Percentiles rank a stretch among this genome's conserved stretches.
These are phyloP conservation scores for Allium fistulosum DNA, from an alignment of 106 monocot species.

Conservation along the genomic window DNA sequence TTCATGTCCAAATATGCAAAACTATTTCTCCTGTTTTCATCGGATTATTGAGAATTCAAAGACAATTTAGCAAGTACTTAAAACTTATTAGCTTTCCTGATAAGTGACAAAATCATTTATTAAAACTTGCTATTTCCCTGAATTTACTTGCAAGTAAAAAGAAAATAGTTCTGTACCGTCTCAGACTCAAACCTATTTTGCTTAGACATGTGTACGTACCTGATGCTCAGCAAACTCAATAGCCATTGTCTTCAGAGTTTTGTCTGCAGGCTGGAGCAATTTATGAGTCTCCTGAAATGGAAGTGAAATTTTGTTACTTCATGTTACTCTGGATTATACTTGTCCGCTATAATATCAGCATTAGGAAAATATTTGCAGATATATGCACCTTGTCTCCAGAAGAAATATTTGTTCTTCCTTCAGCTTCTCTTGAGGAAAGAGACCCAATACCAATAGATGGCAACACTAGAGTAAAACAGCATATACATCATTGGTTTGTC, in stretches of 20 bases:
- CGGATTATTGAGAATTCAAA: no score
- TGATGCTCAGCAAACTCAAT: constrained; percentile 97
- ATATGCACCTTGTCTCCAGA: constrained; percentile 68
- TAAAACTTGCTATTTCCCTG: no score
- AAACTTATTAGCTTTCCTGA: no score
- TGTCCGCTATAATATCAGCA: no score
- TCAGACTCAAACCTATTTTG: background rate
- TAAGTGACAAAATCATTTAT: no score
- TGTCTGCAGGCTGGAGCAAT: constrained; percentile 90
- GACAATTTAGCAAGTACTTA: no score
- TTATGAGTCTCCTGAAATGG: constrained; percentile 79
- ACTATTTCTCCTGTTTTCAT: no score
- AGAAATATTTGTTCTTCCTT: constrained; percentile 77
- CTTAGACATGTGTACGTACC: constrained; percentile 23
- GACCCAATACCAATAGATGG: constrained; percentile 88
- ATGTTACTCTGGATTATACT: background rate
- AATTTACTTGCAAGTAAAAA: background rate
- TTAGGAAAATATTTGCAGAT: no score
- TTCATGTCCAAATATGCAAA: background rate
- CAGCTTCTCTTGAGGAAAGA: constrained; percentile 88
- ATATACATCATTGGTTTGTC: background rate
- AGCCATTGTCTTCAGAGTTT: constrained; percentile 87
- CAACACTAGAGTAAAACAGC: constrained; percentile 50
- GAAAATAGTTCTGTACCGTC: background rate
- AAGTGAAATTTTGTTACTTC: background rate